Conservation (phyloP, 495 filamentous ascomycete genomes). For the Amphirosellinia nigrospora region DNA sequence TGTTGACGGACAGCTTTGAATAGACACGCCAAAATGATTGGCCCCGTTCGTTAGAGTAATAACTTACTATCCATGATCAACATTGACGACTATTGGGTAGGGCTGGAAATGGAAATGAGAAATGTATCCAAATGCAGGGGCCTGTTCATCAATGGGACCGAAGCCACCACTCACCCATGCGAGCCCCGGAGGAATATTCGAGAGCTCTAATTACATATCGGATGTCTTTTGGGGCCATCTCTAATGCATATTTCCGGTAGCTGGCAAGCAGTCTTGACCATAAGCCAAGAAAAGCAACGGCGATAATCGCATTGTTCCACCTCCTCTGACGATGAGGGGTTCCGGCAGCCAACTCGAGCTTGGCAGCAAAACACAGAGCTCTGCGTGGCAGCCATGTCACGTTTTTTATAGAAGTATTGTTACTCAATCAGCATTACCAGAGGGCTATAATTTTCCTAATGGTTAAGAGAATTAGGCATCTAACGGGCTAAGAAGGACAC, state of each 20-base stretch:
- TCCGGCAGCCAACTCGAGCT: not conserved
- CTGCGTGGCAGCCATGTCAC: conserved; percentile 4
- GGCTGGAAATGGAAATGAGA: conserved; percentile 16
- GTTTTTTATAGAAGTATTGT: not conserved
- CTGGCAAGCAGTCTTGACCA: not conserved
- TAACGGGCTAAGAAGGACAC: not conserved
- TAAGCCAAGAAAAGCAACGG: conserved; percentile 1
- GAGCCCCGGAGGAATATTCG: not conserved
- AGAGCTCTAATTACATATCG: conserved; percentile 7
- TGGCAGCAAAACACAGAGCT: not conserved
- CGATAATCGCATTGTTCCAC: conserved; percentile 1
- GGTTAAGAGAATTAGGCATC: not conserved
- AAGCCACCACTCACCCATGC: conserved; percentile 14
- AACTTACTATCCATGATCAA: conserved; percentile 16
- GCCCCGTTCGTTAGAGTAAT: not conserved
- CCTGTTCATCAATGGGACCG: conserved; percentile 21
- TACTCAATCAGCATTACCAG: not conserved
- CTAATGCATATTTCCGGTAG: not conserved
- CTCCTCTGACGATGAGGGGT: not conserved
- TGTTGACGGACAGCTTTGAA: not conserved
- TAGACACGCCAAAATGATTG: not conserved
- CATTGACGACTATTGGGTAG: not conserved
- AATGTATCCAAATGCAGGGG: conserved; percentile 17
- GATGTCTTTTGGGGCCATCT: not conserved
- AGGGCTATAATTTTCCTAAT: too few relatives aligned